Evolutionary conservation across 768 basidiomycete genomes (phyloP), one percentile per base, ranked within the genome.

Genomic region (Pulveroboletus ravenelii): DNA sequence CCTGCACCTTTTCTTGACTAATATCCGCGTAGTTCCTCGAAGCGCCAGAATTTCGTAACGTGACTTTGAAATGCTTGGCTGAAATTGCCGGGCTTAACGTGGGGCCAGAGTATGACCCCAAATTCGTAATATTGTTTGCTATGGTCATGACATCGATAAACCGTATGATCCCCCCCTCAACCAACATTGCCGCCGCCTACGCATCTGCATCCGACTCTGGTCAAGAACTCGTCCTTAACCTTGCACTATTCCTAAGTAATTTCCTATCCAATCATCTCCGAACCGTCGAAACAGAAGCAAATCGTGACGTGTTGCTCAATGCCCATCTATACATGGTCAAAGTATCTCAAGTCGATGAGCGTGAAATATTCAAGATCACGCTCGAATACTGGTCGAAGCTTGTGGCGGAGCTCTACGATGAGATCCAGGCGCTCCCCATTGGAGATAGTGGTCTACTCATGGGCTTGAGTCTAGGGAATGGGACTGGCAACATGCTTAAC

Each of bases 301-400:
- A 95, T 64, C 90, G 89, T 43, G 93, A 95, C 60, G 87, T 98
- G 0, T 77, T 99, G 25, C 80, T 97, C 46, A 99, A 98, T 64
- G 94, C 95, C 0, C 95, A 99, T 69, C 74, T 95, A 27, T 99
- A 98, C 72, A 92, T 99, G 82, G 91, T 98, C 65, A 98, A 97
- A 71, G 85, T 99, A 34, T 94, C 92, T 0, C 93, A 93, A 59
- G 96, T 99, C 32, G 95, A 99, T 61, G 96, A 99, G 65, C 85
- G 95, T 45, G 96, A 99, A 69, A 89, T 99, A 56, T 98, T 98
- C 84, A 99, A 99, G 73, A 96, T 99, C 62, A 96, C 95, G 59
- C 72, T 98, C 62, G 96, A 98, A 65, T 99, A 98, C 72, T 99
- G 96, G 92, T 69, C 84, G 48, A 93, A 94, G 69, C 84, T 99